A percentile compares a stretch with the other conserved stretches of the same genome.
Evolutionary conservation across 129 eudicot genomes (phyloP).

Genomic region (Sambucus nigra): DNA sequence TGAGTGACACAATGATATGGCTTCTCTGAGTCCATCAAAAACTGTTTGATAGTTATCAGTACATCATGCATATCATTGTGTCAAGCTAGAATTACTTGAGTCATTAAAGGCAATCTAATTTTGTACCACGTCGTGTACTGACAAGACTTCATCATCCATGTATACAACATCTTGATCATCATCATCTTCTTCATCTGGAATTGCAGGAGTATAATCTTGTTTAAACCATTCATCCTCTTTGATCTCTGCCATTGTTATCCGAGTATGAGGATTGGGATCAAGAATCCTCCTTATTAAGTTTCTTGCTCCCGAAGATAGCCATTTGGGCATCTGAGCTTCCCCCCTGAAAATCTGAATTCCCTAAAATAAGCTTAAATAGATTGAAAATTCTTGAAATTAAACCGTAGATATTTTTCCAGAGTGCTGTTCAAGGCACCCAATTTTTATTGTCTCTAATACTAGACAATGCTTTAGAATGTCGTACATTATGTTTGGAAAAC

Average conservation of each 20-base stretch:
- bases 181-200: constrained; percentile 54
- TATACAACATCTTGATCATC: constrained; percentile 16
- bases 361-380: neutral
- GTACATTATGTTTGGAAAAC: too few relatives aligned
- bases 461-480: too few relatives aligned
- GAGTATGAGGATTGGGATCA: constrained; percentile 68
- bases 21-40: neutral
- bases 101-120: constrained; percentile 1
- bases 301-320: constrained; percentile 70
- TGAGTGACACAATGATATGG: too few relatives aligned
- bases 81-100: neutral
- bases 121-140: constrained; percentile 46
- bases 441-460: too few relatives aligned
- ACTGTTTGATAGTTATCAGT: neutral
- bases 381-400: too few relatives aligned
- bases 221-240: constrained; percentile 77
- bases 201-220: constrained; percentile 51
- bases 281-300: constrained; percentile 72
- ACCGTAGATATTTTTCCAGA: too few relatives aligned
- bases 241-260: constrained; percentile 61
- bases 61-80: neutral
- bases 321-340: constrained; percentile 65
- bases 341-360: constrained; percentile 69
- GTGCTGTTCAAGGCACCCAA: too few relatives aligned
- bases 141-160: constrained; percentile 47